A percentile compares a stretch with the other conserved stretches of the same genome.
phyloP scores from a whole-genome alignment of 148 eudicot genomes.

The Heliosperma pusillum region DNA sequence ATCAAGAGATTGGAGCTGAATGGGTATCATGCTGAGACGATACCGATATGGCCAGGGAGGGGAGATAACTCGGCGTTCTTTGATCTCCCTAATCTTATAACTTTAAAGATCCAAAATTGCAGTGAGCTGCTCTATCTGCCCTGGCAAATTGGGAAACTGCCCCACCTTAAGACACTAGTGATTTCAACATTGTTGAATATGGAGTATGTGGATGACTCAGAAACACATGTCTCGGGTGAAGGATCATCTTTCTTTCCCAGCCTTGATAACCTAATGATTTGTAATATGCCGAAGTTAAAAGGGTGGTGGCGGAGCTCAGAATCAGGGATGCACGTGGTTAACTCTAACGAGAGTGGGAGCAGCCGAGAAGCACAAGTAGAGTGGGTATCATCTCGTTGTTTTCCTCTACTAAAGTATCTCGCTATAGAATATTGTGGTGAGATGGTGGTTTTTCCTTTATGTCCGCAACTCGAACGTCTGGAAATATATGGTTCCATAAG shows the following conservation, averaged over 20 bases:
- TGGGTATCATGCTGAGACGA: slow-evolving; percentile 1
- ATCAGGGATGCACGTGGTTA: too few species aligned
- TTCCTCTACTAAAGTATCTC: neutral
- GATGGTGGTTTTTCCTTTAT: too few species aligned
- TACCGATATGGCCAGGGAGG: slow-evolving; percentile 17
- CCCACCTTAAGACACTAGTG: neutral
- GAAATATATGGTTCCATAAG: neutral
- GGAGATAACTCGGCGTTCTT: neutral
- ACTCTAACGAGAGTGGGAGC: too few species aligned
- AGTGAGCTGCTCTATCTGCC: neutral
- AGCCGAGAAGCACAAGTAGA: too few species aligned
- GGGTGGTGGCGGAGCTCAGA: slow-evolving; percentile 9
- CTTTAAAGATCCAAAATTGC: neutral
- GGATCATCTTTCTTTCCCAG: neutral
- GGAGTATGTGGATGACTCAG: neutral
- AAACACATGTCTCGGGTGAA: neutral
- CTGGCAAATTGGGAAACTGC: neutral
- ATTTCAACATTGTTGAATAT: neutral
- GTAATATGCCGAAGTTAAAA: neutral
- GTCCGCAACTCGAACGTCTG: neutral
- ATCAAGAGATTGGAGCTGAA: neutral
- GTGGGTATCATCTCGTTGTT: neutral
- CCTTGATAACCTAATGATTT: neutral
- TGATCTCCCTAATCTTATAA: slow-evolving; percentile 19
- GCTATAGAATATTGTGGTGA: neutral